A percentile compares a stretch with the other conserved stretches of the same genome.
phyloP scores from a whole-genome alignment of 2,329 filamentous ascomycete species.

The Tolypocladium album region DNA sequence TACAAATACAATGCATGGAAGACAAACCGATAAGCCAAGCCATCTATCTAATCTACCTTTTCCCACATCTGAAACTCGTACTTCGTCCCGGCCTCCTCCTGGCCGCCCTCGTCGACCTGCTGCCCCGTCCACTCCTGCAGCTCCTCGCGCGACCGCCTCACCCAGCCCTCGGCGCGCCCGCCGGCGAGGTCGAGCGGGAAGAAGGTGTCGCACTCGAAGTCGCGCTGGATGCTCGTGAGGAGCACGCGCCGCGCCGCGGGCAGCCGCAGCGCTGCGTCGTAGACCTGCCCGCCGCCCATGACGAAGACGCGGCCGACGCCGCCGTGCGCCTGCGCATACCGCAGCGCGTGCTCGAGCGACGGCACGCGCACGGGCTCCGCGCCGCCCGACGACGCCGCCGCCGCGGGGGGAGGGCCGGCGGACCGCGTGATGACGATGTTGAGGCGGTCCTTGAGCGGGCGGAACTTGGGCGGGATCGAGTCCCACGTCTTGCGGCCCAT shows the following conservation, averaged over 20 bases:
- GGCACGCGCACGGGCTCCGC: slow-evolving; percentile 43
- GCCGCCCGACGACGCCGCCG: slow-evolving; percentile 2
- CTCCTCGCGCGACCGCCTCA: slow-evolving; percentile 35
- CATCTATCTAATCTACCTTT: slow-evolving; percentile 23
- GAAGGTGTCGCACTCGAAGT: slow-evolving; percentile 68
- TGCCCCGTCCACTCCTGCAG: slow-evolving; percentile 58
- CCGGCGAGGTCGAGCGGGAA: slow-evolving; percentile 51
- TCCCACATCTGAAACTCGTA: slow-evolving; percentile 73
- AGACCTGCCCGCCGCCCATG: slow-evolving; percentile 85
- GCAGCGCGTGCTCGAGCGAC: slow-evolving; percentile 49
- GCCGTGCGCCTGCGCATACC: slow-evolving; percentile 28
- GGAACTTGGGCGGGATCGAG: slow-evolving; percentile 67
- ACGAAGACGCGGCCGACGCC: slow-evolving; percentile 58
- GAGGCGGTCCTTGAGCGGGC: slow-evolving; percentile 67
- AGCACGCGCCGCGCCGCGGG: slow-evolving; percentile 51
- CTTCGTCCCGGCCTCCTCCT: slow-evolving; percentile 51
- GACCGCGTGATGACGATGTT: slow-evolving; percentile 72
- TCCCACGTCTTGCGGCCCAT: slow-evolving; percentile 99
- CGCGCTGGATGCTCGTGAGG: slow-evolving; percentile 55
- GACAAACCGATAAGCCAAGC: background rate
- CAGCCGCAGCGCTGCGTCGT: slow-evolving; percentile 55
- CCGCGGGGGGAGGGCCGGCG: slow-evolving; percentile 12
- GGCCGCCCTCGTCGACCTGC: slow-evolving; percentile 40
- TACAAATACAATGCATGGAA: slow-evolving; percentile 2
- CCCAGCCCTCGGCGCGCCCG: slow-evolving; percentile 38